Conservation (phyloP, 2,329 filamentous ascomycete genomes). For the Peltaster fructicola region DNA sequence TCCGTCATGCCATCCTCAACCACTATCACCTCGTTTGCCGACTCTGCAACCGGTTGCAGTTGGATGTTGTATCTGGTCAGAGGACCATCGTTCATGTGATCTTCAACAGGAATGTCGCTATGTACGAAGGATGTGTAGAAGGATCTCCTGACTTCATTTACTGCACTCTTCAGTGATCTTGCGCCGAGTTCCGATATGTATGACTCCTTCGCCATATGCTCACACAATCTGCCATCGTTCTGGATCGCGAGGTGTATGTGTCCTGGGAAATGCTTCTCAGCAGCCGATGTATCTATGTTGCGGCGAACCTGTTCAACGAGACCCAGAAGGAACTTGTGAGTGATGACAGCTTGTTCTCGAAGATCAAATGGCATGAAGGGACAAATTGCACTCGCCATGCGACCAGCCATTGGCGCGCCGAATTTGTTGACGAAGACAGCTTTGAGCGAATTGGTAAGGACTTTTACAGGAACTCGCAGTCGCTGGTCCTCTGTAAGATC, state of each 20-base stretch:
- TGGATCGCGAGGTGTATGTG: constrained; percentile 17
- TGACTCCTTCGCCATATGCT: constrained; percentile 13
- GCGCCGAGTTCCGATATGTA: constrained; percentile 21
- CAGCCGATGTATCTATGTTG: constrained; percentile 16
- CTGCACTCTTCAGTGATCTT: constrained; percentile 14
- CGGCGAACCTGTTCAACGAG: constrained; percentile 15
- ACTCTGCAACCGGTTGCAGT: constrained; percentile 1
- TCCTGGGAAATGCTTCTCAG: constrained; percentile 17
- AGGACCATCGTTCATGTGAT: constrained; percentile 3
- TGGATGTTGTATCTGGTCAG: constrained; percentile 3
- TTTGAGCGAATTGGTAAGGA: constrained; percentile 11
- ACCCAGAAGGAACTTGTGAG: constrained; percentile 25
- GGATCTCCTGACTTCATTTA: constrained; percentile 4
- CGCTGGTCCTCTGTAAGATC: constrained; percentile 8
- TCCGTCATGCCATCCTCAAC: constrained; percentile 2
- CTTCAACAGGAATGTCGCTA: constrained; percentile 1
- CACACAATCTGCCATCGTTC: constrained; percentile 18
- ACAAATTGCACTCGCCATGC: constrained; percentile 24
- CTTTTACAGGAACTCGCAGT: constrained; percentile 7
- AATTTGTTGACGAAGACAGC: constrained; percentile 11
- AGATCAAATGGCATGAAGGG: constrained; percentile 27
- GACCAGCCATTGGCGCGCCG: constrained; percentile 22
- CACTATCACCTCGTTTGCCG: constrained; percentile 1
- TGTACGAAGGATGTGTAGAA: constrained; percentile 3
- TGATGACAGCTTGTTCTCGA: constrained; percentile 24